A percentile compares a stretch with the other conserved stretches of the same genome.
phyloP scores from a whole-genome alignment of 768 basidiomycete genomes.

The Pleurotus cornucopiae region DNA sequence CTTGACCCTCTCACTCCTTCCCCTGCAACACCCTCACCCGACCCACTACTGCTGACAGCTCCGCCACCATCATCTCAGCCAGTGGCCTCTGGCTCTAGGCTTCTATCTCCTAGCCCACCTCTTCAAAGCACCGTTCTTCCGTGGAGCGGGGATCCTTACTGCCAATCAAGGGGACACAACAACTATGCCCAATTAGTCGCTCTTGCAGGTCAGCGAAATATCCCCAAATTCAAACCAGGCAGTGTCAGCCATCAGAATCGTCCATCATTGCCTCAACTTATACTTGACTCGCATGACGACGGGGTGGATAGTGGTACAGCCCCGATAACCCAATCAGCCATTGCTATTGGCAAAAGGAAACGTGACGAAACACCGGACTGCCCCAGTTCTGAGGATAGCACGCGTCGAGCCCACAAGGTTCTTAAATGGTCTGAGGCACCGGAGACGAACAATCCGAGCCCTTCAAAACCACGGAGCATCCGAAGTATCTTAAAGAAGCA shows the following conservation, averaged over 20 bases:
- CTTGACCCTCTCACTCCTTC: constrained; percentile 3
- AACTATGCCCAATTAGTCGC: constrained; percentile 3
- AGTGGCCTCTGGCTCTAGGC: background rate
- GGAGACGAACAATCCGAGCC: background rate
- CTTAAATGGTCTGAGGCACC: constrained; percentile 5
- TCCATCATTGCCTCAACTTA: background rate
- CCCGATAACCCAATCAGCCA: background rate
- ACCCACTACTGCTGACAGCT: constrained; percentile 2
- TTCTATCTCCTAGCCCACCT: background rate
- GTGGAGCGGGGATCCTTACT: background rate
- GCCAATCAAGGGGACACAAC: background rate
- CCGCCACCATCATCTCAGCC: background rate
- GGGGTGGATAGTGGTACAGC: background rate
- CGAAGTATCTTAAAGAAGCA: constrained; percentile 8
- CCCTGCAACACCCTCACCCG: constrained; percentile 2
- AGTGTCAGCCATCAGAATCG: background rate
- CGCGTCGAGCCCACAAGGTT: background rate
- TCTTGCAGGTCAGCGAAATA: background rate
- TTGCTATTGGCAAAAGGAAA: background rate
- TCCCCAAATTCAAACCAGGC: constrained; percentile 1
- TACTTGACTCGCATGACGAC: background rate
- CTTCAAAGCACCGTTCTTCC: background rate
- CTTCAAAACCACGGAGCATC: background rate
- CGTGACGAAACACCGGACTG: background rate
- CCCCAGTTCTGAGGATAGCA: background rate